phyloP scores from a whole-genome alignment of 2,329 filamentous ascomycete genomes.

The Anthostomella pinea region DNA sequence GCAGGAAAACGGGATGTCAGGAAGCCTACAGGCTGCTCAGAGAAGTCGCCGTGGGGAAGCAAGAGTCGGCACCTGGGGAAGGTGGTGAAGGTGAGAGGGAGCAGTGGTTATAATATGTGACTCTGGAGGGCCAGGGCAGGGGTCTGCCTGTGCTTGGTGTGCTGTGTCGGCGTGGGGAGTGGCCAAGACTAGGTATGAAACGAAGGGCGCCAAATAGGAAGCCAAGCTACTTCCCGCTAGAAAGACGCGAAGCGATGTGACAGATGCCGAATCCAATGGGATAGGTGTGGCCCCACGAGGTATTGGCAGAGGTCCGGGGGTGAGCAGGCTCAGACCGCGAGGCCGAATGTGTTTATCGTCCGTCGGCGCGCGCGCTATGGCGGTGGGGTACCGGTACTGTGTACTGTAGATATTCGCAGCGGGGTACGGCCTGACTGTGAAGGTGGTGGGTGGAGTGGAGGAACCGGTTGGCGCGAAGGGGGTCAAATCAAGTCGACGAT shows the following conservation, averaged over 20 bases:
- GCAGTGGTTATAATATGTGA: slow-evolving; percentile 34
- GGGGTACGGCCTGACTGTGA: slow-evolving; percentile 8
- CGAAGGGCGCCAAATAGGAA: not conserved
- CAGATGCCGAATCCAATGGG: slow-evolving; percentile 3
- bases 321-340: slow-evolving; percentile 6
- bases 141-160: no score
- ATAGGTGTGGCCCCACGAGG: slow-evolving; percentile 1
- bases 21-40: slow-evolving; percentile 36
- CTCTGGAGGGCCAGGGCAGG: slow-evolving; percentile 16
- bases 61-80: slow-evolving; percentile 36
- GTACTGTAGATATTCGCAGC: not conserved
- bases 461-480: slow-evolving; percentile 23
- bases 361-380: slow-evolving; percentile 14
- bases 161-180: no score
- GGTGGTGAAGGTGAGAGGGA: slow-evolving; percentile 21
- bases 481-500: slow-evolving; percentile 19
- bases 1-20: slow-evolving; percentile 19
- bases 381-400: slow-evolving; percentile 6
- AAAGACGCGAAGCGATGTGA: not conserved
- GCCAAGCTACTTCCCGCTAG: not conserved
- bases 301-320: slow-evolving; percentile 7
- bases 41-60: slow-evolving; percentile 35
- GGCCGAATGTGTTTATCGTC: slow-evolving; percentile 14
- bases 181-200: not conserved
- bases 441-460: slow-evolving; percentile 22